Base-by-base conservation (phyloP, 805 yeast species). In the Helenozyma baotianmanensis region DNA sequence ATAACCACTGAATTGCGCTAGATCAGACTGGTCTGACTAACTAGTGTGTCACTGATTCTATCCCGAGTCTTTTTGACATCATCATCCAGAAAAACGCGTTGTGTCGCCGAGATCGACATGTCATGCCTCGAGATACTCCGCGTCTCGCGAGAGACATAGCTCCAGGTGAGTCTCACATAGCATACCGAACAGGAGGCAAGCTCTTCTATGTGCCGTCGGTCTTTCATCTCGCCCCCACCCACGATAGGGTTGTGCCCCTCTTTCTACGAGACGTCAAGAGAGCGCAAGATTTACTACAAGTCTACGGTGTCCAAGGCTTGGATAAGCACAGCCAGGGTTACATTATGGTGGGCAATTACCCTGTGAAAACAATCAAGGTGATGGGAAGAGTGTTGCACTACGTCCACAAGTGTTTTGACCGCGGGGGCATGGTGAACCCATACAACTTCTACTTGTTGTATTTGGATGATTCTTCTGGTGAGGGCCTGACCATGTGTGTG, bases 391-490 rank as follows among this genome's bases (percentile, higher is more conserved):
- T 65, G 9, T 42, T 47, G 17, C 47, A 33, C 40, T 35, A 32
- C 22, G 23, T 22, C 10, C 29, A 15, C 23, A 25, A 21, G 16
- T 27, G 19, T 7, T 30, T 31, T 13, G 43, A 21, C 25, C 22
- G 14, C 7, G 35, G 31, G 2, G 13, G 15, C 35, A 32, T 5
- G 24, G 29, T 23, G 29, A 13, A 8, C 27, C 37, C 29, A 11
- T 22, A 29, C n/a, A 39, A 39, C 21, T 50, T 36, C 30, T 16
- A 22, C 30, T 22, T 53, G 13, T 9, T 65, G 6, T 38, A 45
- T 5, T 19, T 66, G 3, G 71, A 66, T 33, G 72, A 66, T 40
- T 51, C 39, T 14, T 63, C 68, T 10, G 58, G 62, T 3, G 32
- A 31, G 2, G 24, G 13, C 3, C 66, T 60, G 62, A 27, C 37